A percentile compares a stretch with the other conserved stretches of the same genome.
These are phyloP conservation scores for Pelargonium nanum DNA, from an alignment of 345 rosid species.

Conservation along the genomic window DNA sequence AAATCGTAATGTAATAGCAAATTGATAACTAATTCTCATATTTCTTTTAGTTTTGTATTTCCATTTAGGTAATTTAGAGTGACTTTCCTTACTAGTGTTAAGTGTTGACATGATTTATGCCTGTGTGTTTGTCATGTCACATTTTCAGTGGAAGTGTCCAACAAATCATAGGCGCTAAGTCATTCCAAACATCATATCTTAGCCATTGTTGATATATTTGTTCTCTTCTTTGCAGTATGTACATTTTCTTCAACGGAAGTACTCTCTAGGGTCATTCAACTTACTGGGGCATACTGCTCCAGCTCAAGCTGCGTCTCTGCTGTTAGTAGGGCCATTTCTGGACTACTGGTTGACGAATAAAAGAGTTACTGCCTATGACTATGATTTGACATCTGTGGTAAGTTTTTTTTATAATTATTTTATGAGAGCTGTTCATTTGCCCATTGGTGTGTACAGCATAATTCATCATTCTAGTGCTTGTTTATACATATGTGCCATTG, in stretches of 20 bases:
- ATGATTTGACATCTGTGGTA: constrained; percentile 51
- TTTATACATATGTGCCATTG: too few relatives aligned
- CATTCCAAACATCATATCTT: not conserved
- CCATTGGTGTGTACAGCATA: constrained; percentile 1
- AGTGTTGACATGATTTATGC: too few relatives aligned
- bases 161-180: not conserved
- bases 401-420: constrained; percentile 13
- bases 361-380: constrained; percentile 62
- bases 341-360: constrained; percentile 83
- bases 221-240: constrained; percentile 61
- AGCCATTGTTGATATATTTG: not conserved
- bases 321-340: constrained; percentile 74
- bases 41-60: not conserved
- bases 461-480: too few relatives aligned
- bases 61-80: not conserved
- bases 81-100: not conserved
- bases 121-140: not conserved
- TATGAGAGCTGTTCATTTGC: not conserved
- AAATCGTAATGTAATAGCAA: not conserved
- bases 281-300: constrained; percentile 98
- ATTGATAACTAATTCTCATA: not conserved
- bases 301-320: constrained; percentile 82
- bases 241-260: constrained; percentile 80
- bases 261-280: constrained; percentile 80
- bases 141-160: not conserved